Evolutionary conservation across 306 rosid species (phyloP), one percentile per base, ranked within the genome.

Genomic region (Hippophae gyantsensis): DNA sequence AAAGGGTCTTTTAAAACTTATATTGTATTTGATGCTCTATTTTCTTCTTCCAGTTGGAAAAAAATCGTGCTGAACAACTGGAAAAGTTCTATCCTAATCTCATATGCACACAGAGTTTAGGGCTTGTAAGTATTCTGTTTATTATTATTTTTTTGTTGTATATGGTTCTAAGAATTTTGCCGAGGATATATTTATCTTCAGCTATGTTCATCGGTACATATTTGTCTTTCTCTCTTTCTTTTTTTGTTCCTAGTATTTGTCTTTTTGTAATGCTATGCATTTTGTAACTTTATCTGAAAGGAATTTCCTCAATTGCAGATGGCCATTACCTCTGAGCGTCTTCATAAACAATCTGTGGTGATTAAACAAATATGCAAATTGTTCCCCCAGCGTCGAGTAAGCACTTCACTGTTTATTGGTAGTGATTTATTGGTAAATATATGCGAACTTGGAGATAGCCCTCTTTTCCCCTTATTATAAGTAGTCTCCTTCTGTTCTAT

Each of bases 281-380:
- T 32, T 4, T 32, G 38, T 32, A 56, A 56, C 42, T 46, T 72
- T 53, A 55, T 72, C 62, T 48, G 61, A 45, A 52, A 59, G 53
- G 9, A 5, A 12, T 48, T 58, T 46, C 72, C 46, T 65, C 62
- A 62, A 65, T 26, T 73, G 74, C 85, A 92, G 99, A 79, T 81
- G 85, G 99, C 97, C 10, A 88, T 92, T 70, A 84, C 99, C 26
- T 78, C 99, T 42, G 99, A 92, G 68, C 88, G 80, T 62, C 97
- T 86, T 70, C 95, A 88, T 69, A 92, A 83, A 64, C 97, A 86
- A 72, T 82, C 99, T 2, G 80, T 92, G 65, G 90, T 92, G 64
- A 74, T 88, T 61, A 92, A 86, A 78, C 96, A 92, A 69, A 82
- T 92, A 77, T 88, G 99, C 82, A 92, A 82, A 72, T 66, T 92